Conservation (phyloP, 371 early-diverging fungal species). For the Sporodiniella umbellata region DNA sequence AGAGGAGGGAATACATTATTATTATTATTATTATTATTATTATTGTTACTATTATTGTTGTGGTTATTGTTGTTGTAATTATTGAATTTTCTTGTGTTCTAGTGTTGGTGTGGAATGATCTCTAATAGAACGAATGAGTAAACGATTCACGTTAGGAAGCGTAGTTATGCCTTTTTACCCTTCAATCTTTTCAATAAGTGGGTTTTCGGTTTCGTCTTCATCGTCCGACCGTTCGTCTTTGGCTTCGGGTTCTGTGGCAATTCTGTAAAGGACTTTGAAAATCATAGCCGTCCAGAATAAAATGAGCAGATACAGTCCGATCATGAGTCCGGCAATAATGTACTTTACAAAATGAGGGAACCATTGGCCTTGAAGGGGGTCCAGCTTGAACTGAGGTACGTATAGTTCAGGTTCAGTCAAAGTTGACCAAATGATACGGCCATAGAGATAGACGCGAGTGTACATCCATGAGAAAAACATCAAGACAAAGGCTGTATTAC, state of each 20-base stretch:
- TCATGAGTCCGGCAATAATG: conserved; percentile 45
- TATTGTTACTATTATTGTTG: too few species aligned
- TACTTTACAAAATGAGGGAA: conserved; percentile 49
- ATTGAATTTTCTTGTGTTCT: conserved; percentile 2
- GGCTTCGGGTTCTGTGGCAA: conserved; percentile 51
- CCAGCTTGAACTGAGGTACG: conserved; percentile 39
- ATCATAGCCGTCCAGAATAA: conserved; percentile 67
- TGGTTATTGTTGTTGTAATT: conserved; percentile 3
- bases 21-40: not conserved
- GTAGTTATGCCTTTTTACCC: conserved; percentile 14
- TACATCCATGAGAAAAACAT: conserved; percentile 74
- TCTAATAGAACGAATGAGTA: conserved; percentile 5
- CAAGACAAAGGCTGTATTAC: conserved; percentile 58
- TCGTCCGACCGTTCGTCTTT: conserved; percentile 65
- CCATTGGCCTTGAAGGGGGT: conserved; percentile 42
- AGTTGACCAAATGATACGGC: conserved; percentile 46
- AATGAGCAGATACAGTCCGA: conserved; percentile 43
- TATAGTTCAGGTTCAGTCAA: conserved; percentile 41
- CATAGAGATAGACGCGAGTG: conserved; percentile 65
- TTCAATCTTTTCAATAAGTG: conserved; percentile 24
- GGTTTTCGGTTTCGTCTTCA: conserved; percentile 37
- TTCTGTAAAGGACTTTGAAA: conserved; percentile 56
- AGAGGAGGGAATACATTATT: not conserved
- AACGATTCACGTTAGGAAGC: not conserved
- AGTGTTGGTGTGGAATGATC: conserved; percentile 19